Evolutionary conservation across 2,329 filamentous ascomycete species (phyloP).

Genomic region (Arthrobotrys conoides): DNA sequence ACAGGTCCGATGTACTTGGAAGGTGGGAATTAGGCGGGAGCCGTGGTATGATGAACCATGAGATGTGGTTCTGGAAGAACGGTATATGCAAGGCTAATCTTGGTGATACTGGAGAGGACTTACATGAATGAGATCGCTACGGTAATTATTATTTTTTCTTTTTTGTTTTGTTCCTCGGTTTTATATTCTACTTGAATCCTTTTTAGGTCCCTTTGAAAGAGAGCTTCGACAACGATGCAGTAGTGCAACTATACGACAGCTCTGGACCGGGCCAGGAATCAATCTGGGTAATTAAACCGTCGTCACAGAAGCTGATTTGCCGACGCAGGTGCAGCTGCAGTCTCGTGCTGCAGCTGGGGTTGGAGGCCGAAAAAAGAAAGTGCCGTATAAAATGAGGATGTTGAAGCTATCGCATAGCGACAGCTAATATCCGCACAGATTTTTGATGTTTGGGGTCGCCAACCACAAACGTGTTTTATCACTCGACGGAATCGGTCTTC

Average conservation of each 20-base stretch:
- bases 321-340: conserved; percentile 56
- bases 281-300: conserved; percentile 60
- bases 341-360: conserved; percentile 56
- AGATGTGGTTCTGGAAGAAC: conserved; percentile 56
- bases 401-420: conserved; percentile 58
- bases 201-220: conserved; percentile 39
- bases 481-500: conserved; percentile 51
- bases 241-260: conserved; percentile 58
- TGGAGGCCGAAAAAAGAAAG: conserved; percentile 57
- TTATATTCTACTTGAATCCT: conserved; percentile 40
- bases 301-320: conserved; percentile 57
- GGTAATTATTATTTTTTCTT: conserved; percentile 36
- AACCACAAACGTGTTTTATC: conserved; percentile 60
- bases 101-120: conserved; percentile 59
- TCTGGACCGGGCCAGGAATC: conserved; percentile 53
- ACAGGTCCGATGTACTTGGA: conserved; percentile 5
- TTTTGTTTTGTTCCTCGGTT: conserved; percentile 40
- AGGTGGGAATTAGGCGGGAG: conserved; percentile 30
- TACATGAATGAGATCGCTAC: conserved; percentile 57
- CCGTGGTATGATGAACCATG: conserved; percentile 58
- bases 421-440: conserved; percentile 58
- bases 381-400: conserved; percentile 60
- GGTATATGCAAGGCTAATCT: conserved; percentile 58
- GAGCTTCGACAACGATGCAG: conserved; percentile 45
- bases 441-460: conserved; percentile 55